Evolutionary conservation across 345 rosid genomes (phyloP), one percentile per base, ranked within the genome.

Genomic region (Linum tenue): DNA sequence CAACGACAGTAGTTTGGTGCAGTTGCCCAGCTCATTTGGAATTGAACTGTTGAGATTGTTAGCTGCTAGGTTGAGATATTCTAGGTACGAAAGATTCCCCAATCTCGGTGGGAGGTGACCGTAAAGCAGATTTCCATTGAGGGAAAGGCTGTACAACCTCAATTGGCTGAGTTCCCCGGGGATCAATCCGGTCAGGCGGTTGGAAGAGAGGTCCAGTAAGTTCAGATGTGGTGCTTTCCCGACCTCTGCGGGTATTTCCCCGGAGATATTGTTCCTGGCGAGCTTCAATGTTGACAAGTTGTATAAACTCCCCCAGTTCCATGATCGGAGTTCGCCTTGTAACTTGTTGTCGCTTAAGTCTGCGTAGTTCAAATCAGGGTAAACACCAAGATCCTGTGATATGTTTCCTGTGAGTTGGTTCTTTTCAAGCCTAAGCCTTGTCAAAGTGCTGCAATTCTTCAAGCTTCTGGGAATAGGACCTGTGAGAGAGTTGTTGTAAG

Each of bases 381-480:
- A 73, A 12, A 73, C 39, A 2, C 78, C 82, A 64, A 81, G 77
- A 22, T 5, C 66, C 57, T 71, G 62, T 1, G 72, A 56, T 48
- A 70, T 10, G 55, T 81, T 63, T 4, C 80, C 78, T 0, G 31
- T 55, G 35, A 78, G 37, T 10, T 65, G 76, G 69, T 81, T 81
- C 1, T n/a, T 42, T 0, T 76, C 60, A 0, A 81, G 15, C n/a
- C 67, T 63, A 3, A 59, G 73, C 66, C 82, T 69, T 5, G 5
- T 2, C 7, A 81, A 68, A 66, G 70, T 70, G 2, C 39, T 41
- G 57, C 80, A 81, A 40, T 65, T 57, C 63, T 59, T 78, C 64
- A 78, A 72, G 48, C 77, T 63, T 43, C 12, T 60, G 2, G 85
- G 85, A 2, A 76, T 68, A 1, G 64, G 44, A 37, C 82, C 81